Evolutionary conservation across 164 flowering plant genomes (phyloP).

Genomic region (Dillenia turbinata): DNA sequence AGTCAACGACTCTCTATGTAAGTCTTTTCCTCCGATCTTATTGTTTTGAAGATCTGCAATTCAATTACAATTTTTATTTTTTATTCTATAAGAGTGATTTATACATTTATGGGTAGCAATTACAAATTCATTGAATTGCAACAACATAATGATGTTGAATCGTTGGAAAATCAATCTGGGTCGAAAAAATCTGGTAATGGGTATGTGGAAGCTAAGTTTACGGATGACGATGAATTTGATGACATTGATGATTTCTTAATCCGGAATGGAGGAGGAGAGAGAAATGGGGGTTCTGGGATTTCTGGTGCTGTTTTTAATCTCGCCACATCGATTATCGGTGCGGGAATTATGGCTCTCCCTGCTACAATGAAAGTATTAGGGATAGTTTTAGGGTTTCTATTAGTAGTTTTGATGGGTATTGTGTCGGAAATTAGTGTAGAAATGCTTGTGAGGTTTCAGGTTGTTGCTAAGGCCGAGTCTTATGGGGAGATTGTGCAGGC

Average conservation of each 20-base stretch:
- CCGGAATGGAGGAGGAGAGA: constrained; percentile 23
- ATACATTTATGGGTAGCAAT: constrained; percentile 44
- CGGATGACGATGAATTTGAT: constrained; percentile 12
- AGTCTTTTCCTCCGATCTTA: not conserved
- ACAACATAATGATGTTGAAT: constrained; percentile 12
- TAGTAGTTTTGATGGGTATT: constrained; percentile 76
- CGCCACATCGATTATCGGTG: constrained; percentile 85
- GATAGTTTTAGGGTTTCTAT: constrained; percentile 49
- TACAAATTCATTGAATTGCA: constrained; percentile 53
- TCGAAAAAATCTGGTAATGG: constrained; percentile 13
- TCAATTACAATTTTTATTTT: not conserved
- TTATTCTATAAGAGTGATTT: not conserved
- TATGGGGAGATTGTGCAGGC: constrained; percentile 87
- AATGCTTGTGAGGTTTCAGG: constrained; percentile 65
- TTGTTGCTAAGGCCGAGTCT: constrained; percentile 50
- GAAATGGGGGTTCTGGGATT: constrained; percentile 45
- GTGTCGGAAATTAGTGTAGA: constrained; percentile 86
- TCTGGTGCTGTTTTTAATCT: constrained; percentile 89
- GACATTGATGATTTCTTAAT: constrained; percentile 51
- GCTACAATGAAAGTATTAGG: constrained; percentile 98
- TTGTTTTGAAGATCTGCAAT: not conserved
- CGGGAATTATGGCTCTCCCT: constrained; percentile 99
- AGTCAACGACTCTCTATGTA: not conserved
- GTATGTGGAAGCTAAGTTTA: constrained; percentile 9
- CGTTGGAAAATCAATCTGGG: not conserved